Evolutionary conservation across 2,329 filamentous ascomycete species (phyloP), one percentile per base, ranked within the genome.

Genomic region (Aspergillus piperis): DNA sequence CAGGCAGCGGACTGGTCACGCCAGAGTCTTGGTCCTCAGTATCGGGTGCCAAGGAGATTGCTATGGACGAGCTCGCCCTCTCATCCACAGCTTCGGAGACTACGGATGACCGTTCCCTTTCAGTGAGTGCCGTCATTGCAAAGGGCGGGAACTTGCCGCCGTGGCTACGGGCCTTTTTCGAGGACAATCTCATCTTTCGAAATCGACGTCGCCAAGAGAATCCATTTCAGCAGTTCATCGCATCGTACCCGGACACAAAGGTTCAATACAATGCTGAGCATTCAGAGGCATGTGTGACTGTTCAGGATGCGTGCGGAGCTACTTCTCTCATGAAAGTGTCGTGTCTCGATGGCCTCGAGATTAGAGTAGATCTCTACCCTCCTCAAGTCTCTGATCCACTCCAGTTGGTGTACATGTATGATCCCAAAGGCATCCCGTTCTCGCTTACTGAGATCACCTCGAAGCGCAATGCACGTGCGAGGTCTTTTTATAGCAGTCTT

Each of bases 401-500:
- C 86, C 92, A 66, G 88, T 85, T 98, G 60, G 86, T 87, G 72
- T 97, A 97, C 80, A 90, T 84, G 5, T 98, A 97, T 79, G 89
- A 91, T 72, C 92, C 92, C 1, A 91, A 96, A 76, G 88, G 90
- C 59, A 92, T 92, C 21, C 96, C 96, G 71, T 91, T 93, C 17
- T 91, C 92, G 15, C 95, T 98, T 65, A 89, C 88, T 61, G 94
- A 98, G 77, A 88, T 96, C 62, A 98, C 97, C 92, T 85, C 92
- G 21, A 87, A 86, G 50, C 91, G 95, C 70, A 98, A 97, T 74
- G 92, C 96, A 73, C 89, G 91, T 63, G 96, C 97, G 83, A 97
- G 97, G 82, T 90, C 95, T 76, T 98, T 98, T 75, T 98, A 98
- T 83, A 97, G 94, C 87, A 87, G 87, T 68, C 88, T 95, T 64